Evolutionary conservation across 2,329 filamentous ascomycete genomes (phyloP).

Genomic region (Cylindrodendrum hubeiense): DNA sequence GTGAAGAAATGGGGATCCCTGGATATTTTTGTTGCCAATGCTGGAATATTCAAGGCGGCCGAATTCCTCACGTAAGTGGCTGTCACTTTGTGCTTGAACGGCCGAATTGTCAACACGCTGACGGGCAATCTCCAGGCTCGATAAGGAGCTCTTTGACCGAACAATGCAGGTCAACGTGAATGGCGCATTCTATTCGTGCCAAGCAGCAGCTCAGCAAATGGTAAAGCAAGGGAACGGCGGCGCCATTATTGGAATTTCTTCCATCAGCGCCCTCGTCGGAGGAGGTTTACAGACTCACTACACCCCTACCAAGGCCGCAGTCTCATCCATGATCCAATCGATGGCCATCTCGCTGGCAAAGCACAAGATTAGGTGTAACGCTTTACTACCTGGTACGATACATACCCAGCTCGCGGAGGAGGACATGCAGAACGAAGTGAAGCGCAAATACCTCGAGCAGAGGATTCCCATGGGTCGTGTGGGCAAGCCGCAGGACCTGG

Average conservation of each 20-base stretch:
- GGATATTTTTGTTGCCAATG: conserved; percentile 25
- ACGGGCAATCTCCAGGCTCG: neutral
- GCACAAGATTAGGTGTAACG: conserved; percentile 81
- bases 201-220: conserved; percentile 85
- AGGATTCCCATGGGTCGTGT: conserved; percentile 79
- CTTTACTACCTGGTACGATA: conserved; percentile 81
- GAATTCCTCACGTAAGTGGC: conserved; percentile 20
- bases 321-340: conserved; percentile 70
- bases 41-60: conserved; percentile 21
- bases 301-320: conserved; percentile 84
- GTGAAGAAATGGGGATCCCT: conserved; percentile 20
- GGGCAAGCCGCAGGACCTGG: conserved; percentile 72
- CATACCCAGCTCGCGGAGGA: conserved; percentile 83
- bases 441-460: conserved; percentile 80
- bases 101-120: neutral
- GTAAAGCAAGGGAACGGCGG: conserved; percentile 65
- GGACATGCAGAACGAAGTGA: conserved; percentile 76
- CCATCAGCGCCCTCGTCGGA: conserved; percentile 78
- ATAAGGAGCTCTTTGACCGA: conserved; percentile 14
- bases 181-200: conserved; percentile 83
- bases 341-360: conserved; percentile 75
- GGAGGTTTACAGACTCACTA: conserved; percentile 83
- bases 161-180: conserved; percentile 57
- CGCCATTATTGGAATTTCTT: conserved; percentile 79
- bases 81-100: neutral